These are phyloP conservation scores for Cladophialophora exuberans DNA, from an alignment of 2,329 filamentous ascomycete genomes.

Conservation along the genomic window DNA sequence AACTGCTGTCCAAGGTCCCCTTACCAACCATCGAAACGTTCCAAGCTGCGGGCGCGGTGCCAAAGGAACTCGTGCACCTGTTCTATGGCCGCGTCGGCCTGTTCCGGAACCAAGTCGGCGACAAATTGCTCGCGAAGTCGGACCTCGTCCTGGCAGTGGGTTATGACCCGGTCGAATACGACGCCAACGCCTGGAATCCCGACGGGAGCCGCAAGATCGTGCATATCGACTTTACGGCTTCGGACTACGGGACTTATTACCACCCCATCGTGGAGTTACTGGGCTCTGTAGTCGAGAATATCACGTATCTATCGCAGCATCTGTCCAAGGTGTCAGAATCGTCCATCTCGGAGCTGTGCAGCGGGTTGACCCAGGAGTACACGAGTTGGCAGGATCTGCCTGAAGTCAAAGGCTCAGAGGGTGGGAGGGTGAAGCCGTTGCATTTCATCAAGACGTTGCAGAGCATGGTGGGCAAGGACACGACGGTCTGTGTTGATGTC, in stretches of 20 bases:
- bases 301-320: slow-evolving; percentile 41
- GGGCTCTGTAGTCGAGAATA: slow-evolving; percentile 47
- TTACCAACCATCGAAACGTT: slow-evolving; percentile 56
- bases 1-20: slow-evolving; percentile 46
- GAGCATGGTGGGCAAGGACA: slow-evolving; percentile 43
- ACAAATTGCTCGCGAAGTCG: slow-evolving; percentile 48
- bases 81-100: slow-evolving; percentile 54
- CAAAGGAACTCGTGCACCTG: slow-evolving; percentile 46
- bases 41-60: slow-evolving; percentile 53
- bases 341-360: slow-evolving; percentile 34
- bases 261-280: slow-evolving; percentile 48
- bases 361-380: slow-evolving; percentile 42
- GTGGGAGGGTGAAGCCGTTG: slow-evolving; percentile 50
- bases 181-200: slow-evolving; percentile 51
- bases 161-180: slow-evolving; percentile 55
- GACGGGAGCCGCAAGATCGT: slow-evolving; percentile 44
- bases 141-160: slow-evolving; percentile 52
- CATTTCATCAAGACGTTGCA: slow-evolving; percentile 52
- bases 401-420: slow-evolving; percentile 29
- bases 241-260: slow-evolving; percentile 48
- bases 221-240: slow-evolving; percentile 48
- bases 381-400: slow-evolving; percentile 40
- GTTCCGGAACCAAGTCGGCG: slow-evolving; percentile 55
- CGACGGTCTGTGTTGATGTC: slow-evolving; percentile 51
- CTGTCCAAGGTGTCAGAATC: slow-evolving; percentile 43